phyloP scores from a whole-genome alignment of 495 filamentous ascomycete species.

The Aspergillus carlsbadensis region DNA sequence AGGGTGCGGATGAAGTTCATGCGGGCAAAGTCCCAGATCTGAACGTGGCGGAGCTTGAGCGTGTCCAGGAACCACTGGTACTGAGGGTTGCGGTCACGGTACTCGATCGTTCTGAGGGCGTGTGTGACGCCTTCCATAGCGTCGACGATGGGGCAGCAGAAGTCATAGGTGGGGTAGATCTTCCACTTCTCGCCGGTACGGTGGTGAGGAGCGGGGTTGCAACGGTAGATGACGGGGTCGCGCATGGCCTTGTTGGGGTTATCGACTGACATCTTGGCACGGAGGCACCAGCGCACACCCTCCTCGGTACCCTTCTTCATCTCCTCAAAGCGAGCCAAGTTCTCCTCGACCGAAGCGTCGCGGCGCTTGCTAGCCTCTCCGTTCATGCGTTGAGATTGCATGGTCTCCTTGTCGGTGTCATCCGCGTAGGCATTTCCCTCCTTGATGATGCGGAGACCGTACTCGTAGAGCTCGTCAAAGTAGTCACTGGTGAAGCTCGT shows the following conservation, averaged over 20 bases:
- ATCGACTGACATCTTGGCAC: slow-evolving; percentile 83
- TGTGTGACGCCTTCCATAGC: slow-evolving; percentile 90
- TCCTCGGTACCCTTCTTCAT: slow-evolving; percentile 82
- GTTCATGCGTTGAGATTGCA: slow-evolving; percentile 74
- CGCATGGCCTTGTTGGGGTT: slow-evolving; percentile 83
- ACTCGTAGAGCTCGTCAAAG: slow-evolving; percentile 83
- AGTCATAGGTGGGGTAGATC: slow-evolving; percentile 95
- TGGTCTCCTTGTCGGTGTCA: slow-evolving; percentile 83
- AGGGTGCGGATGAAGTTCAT: slow-evolving; percentile 94
- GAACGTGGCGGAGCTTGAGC: slow-evolving; percentile 78
- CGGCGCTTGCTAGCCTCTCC: slow-evolving; percentile 74
- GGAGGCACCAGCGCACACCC: slow-evolving; percentile 78
- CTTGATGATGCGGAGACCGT: slow-evolving; percentile 75
- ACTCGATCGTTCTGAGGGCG: slow-evolving; percentile 93
- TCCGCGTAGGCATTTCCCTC: slow-evolving; percentile 85
- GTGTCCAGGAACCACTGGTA: slow-evolving; percentile 95
- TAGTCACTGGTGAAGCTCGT: slow-evolving; percentile 84
- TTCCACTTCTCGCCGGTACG: slow-evolving; percentile 89
- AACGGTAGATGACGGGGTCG: slow-evolving; percentile 94
- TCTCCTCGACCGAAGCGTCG: slow-evolving; percentile 77
- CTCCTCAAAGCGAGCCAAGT: slow-evolving; percentile 74
- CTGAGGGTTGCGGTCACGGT: slow-evolving; percentile 94
- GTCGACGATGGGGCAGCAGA: slow-evolving; percentile 90
- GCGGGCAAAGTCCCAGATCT: slow-evolving; percentile 97
- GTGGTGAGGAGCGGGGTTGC: slow-evolving; percentile 75